phyloP scores from a whole-genome alignment of 805 yeast genomes.

The Candida berthetii region DNA sequence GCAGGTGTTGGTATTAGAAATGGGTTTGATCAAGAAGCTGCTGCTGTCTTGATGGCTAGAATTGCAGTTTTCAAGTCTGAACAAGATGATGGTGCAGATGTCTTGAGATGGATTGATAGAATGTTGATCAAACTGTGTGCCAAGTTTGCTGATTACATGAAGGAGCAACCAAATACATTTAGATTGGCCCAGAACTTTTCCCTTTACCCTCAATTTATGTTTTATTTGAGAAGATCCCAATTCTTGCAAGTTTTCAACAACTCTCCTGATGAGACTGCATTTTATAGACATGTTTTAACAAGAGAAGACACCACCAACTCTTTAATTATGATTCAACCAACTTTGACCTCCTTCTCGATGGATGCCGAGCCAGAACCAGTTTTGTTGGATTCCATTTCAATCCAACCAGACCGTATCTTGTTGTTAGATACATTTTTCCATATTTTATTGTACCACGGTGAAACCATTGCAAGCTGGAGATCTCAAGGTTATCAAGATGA shows the following conservation, averaged over 20 bases:
- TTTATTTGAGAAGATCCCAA: constrained; percentile 93
- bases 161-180: constrained; percentile 79
- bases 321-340: constrained; percentile 96
- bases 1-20: constrained; percentile 49
- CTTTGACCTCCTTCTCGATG: constrained; percentile 79
- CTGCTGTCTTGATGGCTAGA: constrained; percentile 90
- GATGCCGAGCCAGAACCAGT: constrained; percentile 89
- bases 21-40: constrained; percentile 97
- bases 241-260: constrained; percentile 94
- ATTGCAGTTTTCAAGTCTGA: constrained; percentile 79
- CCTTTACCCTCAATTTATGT: constrained; percentile 92
- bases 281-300: constrained; percentile 86
- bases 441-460: constrained; percentile 92
- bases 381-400: constrained; percentile 85
- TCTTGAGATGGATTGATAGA: constrained; percentile 91
- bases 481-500: constrained; percentile 90
- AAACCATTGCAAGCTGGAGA: constrained; percentile 94
- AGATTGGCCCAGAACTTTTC: constrained; percentile 79
- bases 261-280: constrained; percentile 98
- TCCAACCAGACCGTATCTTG: constrained; percentile 81
- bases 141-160: constrained; percentile 88
- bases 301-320: constrained; percentile 92
- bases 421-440: constrained; percentile 95
- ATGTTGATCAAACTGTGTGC: constrained; percentile 86
- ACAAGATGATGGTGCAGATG: constrained; percentile 88